Evolutionary conservation across 352 stramenopile genomes (phyloP), one percentile per base, ranked within the genome.

Genomic region (Phytophthora megakarya): DNA sequence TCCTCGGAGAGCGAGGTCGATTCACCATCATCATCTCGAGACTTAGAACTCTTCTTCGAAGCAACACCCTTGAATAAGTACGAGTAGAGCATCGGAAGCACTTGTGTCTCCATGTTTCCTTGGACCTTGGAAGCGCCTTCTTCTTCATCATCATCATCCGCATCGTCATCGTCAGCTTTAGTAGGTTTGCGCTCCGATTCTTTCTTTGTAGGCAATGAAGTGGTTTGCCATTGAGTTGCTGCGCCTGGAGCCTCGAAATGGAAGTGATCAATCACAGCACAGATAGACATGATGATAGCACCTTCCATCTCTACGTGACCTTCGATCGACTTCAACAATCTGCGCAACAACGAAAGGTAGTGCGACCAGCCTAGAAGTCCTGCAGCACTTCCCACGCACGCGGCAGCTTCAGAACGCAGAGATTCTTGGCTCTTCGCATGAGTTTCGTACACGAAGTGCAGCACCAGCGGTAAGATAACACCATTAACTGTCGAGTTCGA

Each of bases 381-480:
- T 3, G 91, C 84, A 18, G 98, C 88, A 44, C 82, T 90, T 38
- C 96, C 97, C 22, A 98, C 81, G 44, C 91, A 97, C 30, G 87
- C 81, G 15, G 98, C 95, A 22, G 93, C 96, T 72, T 99, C 95
- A n/a, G 90, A 65, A n/a, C 93, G 89, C 50, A 98, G 84, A 33
- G 84, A 85, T 28, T 99, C 95, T 44, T 98, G 93, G 30, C 83
- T 82, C 60, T 98, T 98, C 19, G 88, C 87, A 33, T 96, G 96
- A 30, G 82, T 85, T 70, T 99, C 95, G 66, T 98, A 99, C 50
- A 99, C 87, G 37, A 98, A 98, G 59, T 99, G 97, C 35, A 98
- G 78, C 23, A 98, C 86, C 12, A 99, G 67, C 42, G 97, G 97
- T 23, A 99, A 65, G 21, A 99, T 70, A 18, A 99, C 68, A 70